Conservation (phyloP, 139 green algal genomes). For the Tetradesmus lagerheimii region DNA sequence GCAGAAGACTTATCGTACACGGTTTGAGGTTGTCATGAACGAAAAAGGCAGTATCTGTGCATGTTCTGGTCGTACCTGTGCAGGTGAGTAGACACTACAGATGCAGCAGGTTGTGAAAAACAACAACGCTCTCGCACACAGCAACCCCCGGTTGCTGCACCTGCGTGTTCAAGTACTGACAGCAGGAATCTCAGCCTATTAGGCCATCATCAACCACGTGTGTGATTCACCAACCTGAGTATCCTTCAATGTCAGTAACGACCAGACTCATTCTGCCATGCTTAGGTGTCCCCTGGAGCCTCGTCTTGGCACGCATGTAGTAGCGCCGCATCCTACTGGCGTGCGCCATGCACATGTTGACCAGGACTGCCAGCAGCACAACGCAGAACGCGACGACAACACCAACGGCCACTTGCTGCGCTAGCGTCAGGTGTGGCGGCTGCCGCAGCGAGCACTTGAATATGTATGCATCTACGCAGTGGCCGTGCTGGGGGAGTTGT, state of each 20-base stretch:
- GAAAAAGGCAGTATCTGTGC: too few relatives aligned
- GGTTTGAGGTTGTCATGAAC: too few relatives aligned
- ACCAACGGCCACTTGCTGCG: neutral
- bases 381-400: neutral
- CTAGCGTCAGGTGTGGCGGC: neutral
- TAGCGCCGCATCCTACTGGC: conserved; percentile 16
- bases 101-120: too few relatives aligned
- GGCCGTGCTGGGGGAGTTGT: neutral
- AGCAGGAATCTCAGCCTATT: too few relatives aligned
- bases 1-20: too few relatives aligned
- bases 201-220: too few relatives aligned
- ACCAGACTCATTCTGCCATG: conserved; percentile 55
- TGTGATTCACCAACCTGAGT: conserved; percentile 64
- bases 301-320: conserved; percentile 23
- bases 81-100: too few relatives aligned
- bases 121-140: too few relatives aligned
- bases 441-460: neutral
- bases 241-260: conserved; percentile 67
- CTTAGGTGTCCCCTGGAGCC: conserved; percentile 52
- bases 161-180: too few relatives aligned
- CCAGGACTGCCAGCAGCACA: neutral
- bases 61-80: too few relatives aligned
- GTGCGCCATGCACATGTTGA: neutral
- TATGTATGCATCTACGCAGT: neutral
- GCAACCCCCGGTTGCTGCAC: too few relatives aligned